phyloP scores from a whole-genome alignment of 2,329 filamentous ascomycete species.

The Blastomyces parvus region DNA sequence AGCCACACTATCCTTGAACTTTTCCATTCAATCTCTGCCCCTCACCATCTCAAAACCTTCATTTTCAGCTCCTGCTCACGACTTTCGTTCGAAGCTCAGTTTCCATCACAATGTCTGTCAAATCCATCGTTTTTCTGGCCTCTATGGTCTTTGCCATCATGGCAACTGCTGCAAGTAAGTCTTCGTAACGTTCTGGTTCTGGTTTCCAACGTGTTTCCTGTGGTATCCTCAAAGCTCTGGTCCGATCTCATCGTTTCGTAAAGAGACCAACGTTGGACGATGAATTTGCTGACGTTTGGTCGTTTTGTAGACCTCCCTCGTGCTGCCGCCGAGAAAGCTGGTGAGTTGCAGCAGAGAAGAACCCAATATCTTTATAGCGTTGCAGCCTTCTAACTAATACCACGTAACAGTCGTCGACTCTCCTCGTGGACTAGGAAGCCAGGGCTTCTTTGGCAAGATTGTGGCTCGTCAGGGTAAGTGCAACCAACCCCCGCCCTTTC shows the following conservation, averaged over 20 bases:
- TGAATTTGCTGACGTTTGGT: neutral
- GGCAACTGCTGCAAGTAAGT: conserved; percentile 18
- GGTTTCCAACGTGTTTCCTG: neutral
- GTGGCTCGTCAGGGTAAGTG: conserved; percentile 1
- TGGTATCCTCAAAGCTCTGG: neutral
- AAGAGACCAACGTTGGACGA: neutral
- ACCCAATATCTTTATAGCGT: neutral
- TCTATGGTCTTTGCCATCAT: conserved; percentile 18
- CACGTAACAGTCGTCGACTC: neutral
- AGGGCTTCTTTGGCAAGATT: neutral
- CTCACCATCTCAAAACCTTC: conserved; percentile 6
- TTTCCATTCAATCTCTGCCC: conserved; percentile 10
- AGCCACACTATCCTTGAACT: neutral
- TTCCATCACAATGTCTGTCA: conserved; percentile 12
- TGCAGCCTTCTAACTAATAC: neutral
- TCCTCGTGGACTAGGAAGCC: neutral
- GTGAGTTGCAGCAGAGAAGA: neutral
- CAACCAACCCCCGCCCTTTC: neutral
- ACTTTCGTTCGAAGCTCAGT: neutral
- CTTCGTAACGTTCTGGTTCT: neutral
- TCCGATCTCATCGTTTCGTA: neutral
- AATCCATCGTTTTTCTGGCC: conserved; percentile 18
- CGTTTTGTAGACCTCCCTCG: neutral
- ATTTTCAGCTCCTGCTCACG: conserved; percentile 9
- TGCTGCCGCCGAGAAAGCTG: neutral